A percentile compares a stretch with the other conserved stretches of the same genome.
Conservation (phyloP, 495 filamentous ascomycete species). For the Hypoxylon rickii region DNA sequence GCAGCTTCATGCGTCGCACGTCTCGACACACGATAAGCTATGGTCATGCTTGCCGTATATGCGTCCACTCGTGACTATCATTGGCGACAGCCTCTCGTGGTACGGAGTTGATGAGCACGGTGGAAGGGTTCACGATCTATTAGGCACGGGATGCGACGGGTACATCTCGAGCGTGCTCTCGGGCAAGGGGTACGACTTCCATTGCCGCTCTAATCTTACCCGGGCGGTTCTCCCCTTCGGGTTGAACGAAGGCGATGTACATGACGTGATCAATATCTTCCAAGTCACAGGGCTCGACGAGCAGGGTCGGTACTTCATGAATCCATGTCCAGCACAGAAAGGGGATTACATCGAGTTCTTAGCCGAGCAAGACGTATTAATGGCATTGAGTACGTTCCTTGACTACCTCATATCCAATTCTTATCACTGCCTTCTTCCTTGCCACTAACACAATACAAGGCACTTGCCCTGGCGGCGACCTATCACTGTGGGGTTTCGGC, state of each 20-base stretch:
- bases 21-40: constrained; percentile 68
- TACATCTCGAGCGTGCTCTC: constrained; percentile 73
- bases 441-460: constrained; percentile 40
- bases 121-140: constrained; percentile 70
- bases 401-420: constrained; percentile 36
- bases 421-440: constrained; percentile 1
- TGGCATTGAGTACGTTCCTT: constrained; percentile 64
- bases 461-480: constrained; percentile 63
- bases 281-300: constrained; percentile 76
- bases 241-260: constrained; percentile 72
- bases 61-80: constrained; percentile 72
- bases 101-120: constrained; percentile 57
- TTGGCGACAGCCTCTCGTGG: constrained; percentile 66
- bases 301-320: constrained; percentile 78
- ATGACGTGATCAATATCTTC: constrained; percentile 83
- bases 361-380: constrained; percentile 74
- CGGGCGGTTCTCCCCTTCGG: constrained; percentile 70
- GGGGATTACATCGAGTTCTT: constrained; percentile 78
- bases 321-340: constrained; percentile 64
- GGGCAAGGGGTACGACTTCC: constrained; percentile 63
- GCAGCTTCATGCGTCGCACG: constrained; percentile 76
- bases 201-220: constrained; percentile 81
- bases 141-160: constrained; percentile 78
- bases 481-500: constrained; percentile 77
- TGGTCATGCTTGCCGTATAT: constrained; percentile 80